Conservation (phyloP, 2,329 filamentous ascomycete species). For the Paecilomyces dactylethromorphus region DNA sequence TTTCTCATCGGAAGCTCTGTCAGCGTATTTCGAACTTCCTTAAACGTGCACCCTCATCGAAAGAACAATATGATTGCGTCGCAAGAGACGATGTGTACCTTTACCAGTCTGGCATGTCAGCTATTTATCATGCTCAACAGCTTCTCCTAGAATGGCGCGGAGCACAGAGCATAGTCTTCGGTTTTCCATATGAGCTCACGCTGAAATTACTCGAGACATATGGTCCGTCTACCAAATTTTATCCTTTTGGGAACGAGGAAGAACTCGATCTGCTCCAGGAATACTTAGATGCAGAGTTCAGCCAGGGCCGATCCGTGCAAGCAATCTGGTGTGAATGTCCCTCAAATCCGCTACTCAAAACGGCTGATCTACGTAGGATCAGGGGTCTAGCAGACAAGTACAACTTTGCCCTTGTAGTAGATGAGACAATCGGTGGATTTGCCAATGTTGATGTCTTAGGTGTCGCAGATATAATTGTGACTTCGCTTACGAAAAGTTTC, state of each 20-base stretch:
- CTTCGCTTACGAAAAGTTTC: slow-evolving; percentile 54
- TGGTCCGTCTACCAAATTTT: no score
- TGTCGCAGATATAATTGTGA: slow-evolving; percentile 45
- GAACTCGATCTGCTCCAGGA: no score
- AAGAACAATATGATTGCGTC: no score
- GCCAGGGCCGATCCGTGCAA: no score
- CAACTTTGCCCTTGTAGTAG: slow-evolving; percentile 23
- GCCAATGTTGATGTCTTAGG: slow-evolving; percentile 40
- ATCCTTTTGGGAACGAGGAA: no score
- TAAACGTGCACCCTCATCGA: no score
- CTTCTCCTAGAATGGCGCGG: no score
- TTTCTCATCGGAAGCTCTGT: no score
- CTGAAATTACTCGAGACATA: no score
- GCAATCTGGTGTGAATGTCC: slow-evolving; percentile 51
- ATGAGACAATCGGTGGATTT: slow-evolving; percentile 32
- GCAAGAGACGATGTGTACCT: slow-evolving; percentile 48
- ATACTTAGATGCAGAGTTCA: no score
- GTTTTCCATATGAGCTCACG: slow-evolving; percentile 40
- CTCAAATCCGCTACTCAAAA: slow-evolving; percentile 40
- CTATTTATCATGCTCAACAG: slow-evolving; percentile 41
- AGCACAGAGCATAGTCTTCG: no score
- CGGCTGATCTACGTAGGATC: slow-evolving; percentile 35
- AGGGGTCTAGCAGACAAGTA: slow-evolving; percentile 34
- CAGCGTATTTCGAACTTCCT: no score
- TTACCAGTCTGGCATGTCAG: slow-evolving; percentile 50